Conservation (phyloP, 305 asterid species). For the Fraxinus sp. region DNA sequence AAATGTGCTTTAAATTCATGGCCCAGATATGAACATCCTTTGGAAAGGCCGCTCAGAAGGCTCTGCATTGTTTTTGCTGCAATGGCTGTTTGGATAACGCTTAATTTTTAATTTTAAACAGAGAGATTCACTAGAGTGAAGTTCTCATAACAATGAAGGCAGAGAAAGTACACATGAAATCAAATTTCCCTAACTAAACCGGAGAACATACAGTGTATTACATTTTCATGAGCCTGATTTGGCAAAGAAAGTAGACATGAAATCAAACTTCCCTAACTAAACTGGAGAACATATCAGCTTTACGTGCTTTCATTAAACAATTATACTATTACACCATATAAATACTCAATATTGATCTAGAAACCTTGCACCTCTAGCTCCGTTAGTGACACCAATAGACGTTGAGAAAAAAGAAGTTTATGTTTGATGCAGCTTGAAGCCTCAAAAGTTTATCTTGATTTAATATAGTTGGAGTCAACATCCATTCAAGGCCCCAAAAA, state of each 20-base stretch:
- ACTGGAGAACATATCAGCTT: not conserved
- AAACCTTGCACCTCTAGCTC: not conserved
- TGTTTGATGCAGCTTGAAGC: not conserved
- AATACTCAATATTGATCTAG: not conserved
- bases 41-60: not conserved
- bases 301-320: not conserved
- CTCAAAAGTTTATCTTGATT: not conserved
- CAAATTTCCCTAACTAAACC: not conserved
- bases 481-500: not conserved
- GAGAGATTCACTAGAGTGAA: not conserved
- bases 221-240: no score
- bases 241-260: not conserved
- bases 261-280: not conserved
- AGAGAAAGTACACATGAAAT: not conserved
- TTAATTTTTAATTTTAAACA: not conserved
- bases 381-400: not conserved
- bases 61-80: not conserved
- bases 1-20: not conserved
- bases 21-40: not conserved
- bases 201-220: not conserved
- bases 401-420: not conserved
- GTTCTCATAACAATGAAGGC: not conserved
- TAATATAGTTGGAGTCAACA: not conserved
- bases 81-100: not conserved
- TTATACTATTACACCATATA: not conserved